phyloP scores from a whole-genome alignment of 2,329 filamentous ascomycete genomes.

The Scolecobasidium constrictum region DNA sequence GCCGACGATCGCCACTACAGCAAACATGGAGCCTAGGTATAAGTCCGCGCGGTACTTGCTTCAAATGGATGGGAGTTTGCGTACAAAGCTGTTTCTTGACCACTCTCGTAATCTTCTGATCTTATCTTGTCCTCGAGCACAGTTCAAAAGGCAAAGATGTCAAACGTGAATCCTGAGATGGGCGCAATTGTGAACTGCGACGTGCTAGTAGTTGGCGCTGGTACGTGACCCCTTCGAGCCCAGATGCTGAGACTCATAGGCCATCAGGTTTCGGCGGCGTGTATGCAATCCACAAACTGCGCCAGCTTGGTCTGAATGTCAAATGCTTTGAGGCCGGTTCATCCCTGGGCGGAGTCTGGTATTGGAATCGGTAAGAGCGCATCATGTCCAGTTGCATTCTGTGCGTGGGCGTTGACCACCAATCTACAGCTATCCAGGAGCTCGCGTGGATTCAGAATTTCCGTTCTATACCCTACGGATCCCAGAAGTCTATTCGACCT shows the following conservation, averaged over 20 bases:
- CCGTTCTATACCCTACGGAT: constrained; percentile 30
- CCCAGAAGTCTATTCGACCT: constrained; percentile 3
- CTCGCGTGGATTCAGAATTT: constrained; percentile 34
- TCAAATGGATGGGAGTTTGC: too few relatives aligned
- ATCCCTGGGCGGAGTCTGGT: constrained; percentile 30
- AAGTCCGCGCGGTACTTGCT: too few relatives aligned
- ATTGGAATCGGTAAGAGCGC: constrained; percentile 33
- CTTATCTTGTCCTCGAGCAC: too few relatives aligned
- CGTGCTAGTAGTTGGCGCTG: constrained; percentile 8
- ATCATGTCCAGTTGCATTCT: constrained; percentile 1
- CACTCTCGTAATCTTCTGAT: too few relatives aligned
- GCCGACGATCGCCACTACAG: too few relatives aligned
- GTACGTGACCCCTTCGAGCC: constrained; percentile 2
- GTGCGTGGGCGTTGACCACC: too few relatives aligned
- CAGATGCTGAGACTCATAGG: too few relatives aligned
- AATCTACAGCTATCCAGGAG: constrained; percentile 32
- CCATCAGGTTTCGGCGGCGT: constrained; percentile 19
- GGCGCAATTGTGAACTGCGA: constrained; percentile 4
- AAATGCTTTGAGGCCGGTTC: constrained; percentile 24
- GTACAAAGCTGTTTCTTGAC: too few relatives aligned
- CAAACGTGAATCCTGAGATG: background rate
- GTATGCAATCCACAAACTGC: constrained; percentile 18
- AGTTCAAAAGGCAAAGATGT: too few relatives aligned
- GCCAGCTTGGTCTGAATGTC: constrained; percentile 16
- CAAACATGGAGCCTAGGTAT: too few relatives aligned